Evolutionary conservation across 345 rosid genomes (phyloP).

Genomic region (Lumnitzera littorea): DNA sequence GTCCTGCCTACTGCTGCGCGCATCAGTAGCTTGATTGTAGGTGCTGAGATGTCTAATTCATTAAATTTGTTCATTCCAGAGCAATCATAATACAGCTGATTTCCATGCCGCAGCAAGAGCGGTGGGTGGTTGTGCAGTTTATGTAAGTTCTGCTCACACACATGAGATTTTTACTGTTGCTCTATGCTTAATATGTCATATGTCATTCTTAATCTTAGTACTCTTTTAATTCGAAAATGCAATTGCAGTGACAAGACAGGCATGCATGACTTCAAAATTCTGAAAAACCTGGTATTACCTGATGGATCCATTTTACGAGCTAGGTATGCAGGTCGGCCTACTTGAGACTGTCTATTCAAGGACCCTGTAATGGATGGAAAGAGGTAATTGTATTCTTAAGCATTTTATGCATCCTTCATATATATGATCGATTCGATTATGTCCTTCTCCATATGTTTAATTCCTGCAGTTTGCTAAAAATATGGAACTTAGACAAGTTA

Average conservation of each 20-base stretch:
- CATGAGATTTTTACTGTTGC: no score
- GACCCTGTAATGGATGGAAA: conserved; percentile 24
- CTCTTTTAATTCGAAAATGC: neutral
- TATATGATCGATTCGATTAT: neutral
- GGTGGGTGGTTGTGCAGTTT: conserved; percentile 52
- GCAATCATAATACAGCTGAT: conserved; percentile 43
- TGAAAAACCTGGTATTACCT: no score
- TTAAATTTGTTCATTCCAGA: conserved; percentile 21
- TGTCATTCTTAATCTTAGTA: neutral
- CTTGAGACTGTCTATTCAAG: conserved; percentile 45
- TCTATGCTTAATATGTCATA: no score
- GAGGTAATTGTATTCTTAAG: conserved; percentile 6
- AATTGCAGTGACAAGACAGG: conserved; percentile 38
- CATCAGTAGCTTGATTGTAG: neutral
- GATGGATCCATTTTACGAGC: no score
- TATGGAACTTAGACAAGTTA: conserved; percentile 29
- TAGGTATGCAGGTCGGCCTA: conserved; percentile 19
- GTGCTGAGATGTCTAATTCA: neutral
- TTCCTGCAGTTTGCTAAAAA: conserved; percentile 38
- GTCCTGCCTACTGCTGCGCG: neutral
- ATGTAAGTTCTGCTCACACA: conserved; percentile 35
- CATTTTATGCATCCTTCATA: no score
- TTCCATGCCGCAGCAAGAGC: conserved; percentile 60
- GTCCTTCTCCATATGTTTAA: neutral
- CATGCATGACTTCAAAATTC: conserved; percentile 15